A percentile compares a stretch with the other conserved stretches of the same genome.
These are phyloP conservation scores for Oenanthe sinensis DNA, from an alignment of 129 eudicot genomes.

Conservation along the genomic window DNA sequence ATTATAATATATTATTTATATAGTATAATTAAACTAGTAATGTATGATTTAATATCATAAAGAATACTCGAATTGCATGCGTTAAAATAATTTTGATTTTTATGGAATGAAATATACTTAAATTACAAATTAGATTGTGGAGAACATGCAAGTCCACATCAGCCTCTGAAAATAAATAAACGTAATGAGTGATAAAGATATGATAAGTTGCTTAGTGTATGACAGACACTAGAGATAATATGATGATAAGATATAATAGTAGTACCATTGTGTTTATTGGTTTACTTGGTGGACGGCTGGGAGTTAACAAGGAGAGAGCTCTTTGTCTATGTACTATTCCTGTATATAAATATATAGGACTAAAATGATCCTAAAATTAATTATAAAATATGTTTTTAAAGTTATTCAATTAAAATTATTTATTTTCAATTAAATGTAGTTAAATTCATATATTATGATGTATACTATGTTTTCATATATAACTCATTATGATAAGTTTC, in stretches of 20 bases:
- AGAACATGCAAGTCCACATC: background rate
- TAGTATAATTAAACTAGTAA: too few species aligned
- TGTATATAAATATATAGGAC: background rate
- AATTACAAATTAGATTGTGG: background rate
- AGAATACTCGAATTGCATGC: too few species aligned
- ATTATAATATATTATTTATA: too few species aligned
- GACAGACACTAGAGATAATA: background rate
- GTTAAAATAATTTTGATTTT: too few species aligned
- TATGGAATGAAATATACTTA: too few species aligned
- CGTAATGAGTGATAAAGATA: background rate
- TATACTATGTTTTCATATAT: too few species aligned
- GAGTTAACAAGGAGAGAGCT: background rate
- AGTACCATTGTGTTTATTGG: background rate
- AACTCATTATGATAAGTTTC: too few species aligned
- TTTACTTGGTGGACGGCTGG: conserved; percentile 2
- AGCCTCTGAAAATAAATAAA: background rate
- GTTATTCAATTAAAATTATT: too few species aligned
- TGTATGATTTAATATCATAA: background rate
- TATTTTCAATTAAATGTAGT: too few species aligned
- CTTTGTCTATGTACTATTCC: background rate
- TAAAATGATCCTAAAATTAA: too few species aligned
- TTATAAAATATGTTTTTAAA: too few species aligned
- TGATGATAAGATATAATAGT: conserved; percentile 3
- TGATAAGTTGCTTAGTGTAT: background rate
- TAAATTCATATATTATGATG: too few species aligned